phyloP scores from a whole-genome alignment of 768 basidiomycete species.

The Gloeostereum incarnatum region DNA sequence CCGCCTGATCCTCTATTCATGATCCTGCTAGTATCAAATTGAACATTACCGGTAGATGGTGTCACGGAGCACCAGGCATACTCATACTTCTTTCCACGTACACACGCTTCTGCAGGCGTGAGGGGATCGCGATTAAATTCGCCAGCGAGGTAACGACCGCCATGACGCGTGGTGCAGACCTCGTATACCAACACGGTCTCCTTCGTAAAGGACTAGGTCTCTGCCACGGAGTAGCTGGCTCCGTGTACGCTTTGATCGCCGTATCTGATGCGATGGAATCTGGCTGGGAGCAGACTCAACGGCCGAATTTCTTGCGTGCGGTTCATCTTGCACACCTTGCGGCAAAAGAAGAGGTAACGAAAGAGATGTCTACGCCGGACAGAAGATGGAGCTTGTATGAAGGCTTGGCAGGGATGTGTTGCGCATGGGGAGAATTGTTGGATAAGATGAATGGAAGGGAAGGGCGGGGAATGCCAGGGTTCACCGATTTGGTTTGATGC shows the following conservation, averaged over 20 bases:
- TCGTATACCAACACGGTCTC: constrained; percentile 39
- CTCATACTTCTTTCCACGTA: constrained; percentile 34
- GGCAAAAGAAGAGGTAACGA: constrained; percentile 21
- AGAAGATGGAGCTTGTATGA: constrained; percentile 49
- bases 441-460: constrained; percentile 15
- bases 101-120: constrained; percentile 11
- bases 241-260: constrained; percentile 42
- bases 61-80: constrained; percentile 47
- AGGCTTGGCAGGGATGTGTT: constrained; percentile 50
- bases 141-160: constrained; percentile 19
- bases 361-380: constrained; percentile 39
- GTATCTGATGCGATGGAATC: constrained; percentile 33
- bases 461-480: constrained; percentile 6
- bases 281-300: constrained; percentile 5
- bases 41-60: constrained; percentile 31
- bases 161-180: constrained; percentile 25
- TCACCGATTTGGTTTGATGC: too few species aligned
- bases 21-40: background rate
- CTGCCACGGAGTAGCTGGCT: constrained; percentile 49
- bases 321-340: constrained; percentile 40
- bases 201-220: constrained; percentile 50
- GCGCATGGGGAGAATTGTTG: constrained; percentile 42
- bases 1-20: background rate
- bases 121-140: constrained; percentile 13
- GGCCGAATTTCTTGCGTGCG: constrained; percentile 26